Percentiles rank a stretch among this genome's conserved stretches.
Evolutionary conservation across 176 grass and related monocot genomes (phyloP).

Genomic region (Hordeum marinum): DNA sequence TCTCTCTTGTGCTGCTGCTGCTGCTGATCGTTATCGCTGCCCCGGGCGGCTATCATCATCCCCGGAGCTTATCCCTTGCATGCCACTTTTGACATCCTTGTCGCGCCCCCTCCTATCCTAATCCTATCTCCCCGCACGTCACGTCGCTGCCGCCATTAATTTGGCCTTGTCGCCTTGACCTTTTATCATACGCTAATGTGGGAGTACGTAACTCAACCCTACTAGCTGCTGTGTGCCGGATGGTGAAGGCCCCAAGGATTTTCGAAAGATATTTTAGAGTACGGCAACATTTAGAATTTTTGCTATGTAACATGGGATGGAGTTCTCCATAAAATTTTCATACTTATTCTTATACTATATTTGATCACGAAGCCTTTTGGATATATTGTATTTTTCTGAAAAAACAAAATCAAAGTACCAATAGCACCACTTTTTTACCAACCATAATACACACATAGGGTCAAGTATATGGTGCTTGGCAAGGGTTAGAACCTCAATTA

Average conservation of each 20-base stretch:
- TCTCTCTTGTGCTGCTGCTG: too few relatives aligned
- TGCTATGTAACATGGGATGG: too few relatives aligned
- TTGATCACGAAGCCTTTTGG: too few relatives aligned
- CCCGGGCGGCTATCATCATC: too few relatives aligned
- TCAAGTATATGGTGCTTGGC: background rate
- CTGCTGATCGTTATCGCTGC: background rate
- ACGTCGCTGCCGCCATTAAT: background rate
- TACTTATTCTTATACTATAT: too few relatives aligned
- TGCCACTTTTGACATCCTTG: background rate
- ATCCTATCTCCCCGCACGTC: background rate
- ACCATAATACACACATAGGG: background rate
- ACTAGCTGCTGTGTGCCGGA: too few relatives aligned
- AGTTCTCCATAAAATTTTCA: too few relatives aligned
- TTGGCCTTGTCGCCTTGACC: background rate
- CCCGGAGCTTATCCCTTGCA: constrained; percentile 20
- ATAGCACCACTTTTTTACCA: background rate
- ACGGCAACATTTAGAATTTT: too few relatives aligned
- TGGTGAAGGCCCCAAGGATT: too few relatives aligned
- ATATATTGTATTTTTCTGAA: too few relatives aligned
- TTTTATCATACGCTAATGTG: background rate
- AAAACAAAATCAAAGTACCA: background rate
- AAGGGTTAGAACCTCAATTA: background rate
- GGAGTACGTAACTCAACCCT: too few relatives aligned
- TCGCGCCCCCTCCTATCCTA: background rate
- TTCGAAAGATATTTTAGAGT: too few relatives aligned